Base-by-base conservation (phyloP, 2,329 filamentous ascomycete genomes). In the Pezicula carpinea region DNA sequence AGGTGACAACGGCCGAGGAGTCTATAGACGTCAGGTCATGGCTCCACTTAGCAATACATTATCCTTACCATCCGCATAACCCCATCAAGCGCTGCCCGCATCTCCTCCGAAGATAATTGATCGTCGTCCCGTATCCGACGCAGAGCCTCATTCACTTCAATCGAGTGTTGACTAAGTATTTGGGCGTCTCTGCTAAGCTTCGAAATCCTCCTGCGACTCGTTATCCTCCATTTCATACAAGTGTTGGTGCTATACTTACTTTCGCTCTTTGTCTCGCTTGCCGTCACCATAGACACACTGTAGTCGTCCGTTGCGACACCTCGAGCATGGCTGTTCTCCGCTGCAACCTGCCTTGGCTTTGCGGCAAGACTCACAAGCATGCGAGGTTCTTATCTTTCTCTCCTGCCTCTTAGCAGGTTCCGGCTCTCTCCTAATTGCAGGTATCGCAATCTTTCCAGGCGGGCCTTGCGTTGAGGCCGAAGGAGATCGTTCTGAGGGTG, bases 271-370 rank as follows among this genome's bases (percentile, higher is more conserved):
- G 21, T 60, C 57, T n/a, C 59, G 50, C 41, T 61, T 61, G n/a
- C 57, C 57, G 43, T 59, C 59, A 3, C 57, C 57, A 33, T 61
- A 61, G 10, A 59, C 46, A 38, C 59, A 61, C 6, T 39, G 19
- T 10, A 53, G 44, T 7, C 46, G 35, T 6, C 52, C 47, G 38
- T 53, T 56, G n/a, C 47, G 51, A 47, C 66, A 68, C 47, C 64
- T 54, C 19, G 23, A 33, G 17, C 66, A 68, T 6, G 66, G 65
- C 8, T 53, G 42, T 1, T 39, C 53, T 1, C 67, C 67, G 0
- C 61, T 65, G 45, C 67, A 69, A 29, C 64, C 67, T 0, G 61
- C 57, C 44, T 69, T 69, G 11, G 61, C 58, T 31, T 49, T 53
- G 3, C 66, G 59, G 51, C 67, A 69, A n/a, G 53, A 43, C 3